Evolutionary conservation across 192 early-diverging fungal genomes (phyloP).

Genomic region (Umbelopsis sp.): DNA sequence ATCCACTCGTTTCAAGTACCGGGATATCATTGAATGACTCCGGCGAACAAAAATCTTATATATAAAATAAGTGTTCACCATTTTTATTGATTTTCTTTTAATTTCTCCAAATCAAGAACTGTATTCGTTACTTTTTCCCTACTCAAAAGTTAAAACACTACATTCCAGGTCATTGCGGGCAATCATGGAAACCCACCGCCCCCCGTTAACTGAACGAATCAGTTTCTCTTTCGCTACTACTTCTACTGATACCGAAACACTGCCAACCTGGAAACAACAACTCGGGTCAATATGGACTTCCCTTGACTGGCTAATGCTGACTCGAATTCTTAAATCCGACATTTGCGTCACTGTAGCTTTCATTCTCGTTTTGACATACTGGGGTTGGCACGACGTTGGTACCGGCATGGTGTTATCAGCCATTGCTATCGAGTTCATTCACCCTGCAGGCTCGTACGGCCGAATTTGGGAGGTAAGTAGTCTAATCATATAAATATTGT

Average conservation of each 20-base stretch:
- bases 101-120: neutral
- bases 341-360: slow-evolving; percentile 27
- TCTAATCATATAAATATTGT: neutral
- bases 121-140: neutral
- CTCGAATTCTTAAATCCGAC: slow-evolving; percentile 30
- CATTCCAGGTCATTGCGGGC: neutral
- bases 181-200: neutral
- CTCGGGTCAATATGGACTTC: slow-evolving; percentile 22
- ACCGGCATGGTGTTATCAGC: slow-evolving; percentile 17
- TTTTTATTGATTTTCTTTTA: too few relatives aligned
- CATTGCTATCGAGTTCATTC: slow-evolving; percentile 33
- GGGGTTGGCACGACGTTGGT: slow-evolving; percentile 5
- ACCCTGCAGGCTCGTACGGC: slow-evolving; percentile 33
- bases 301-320: slow-evolving; percentile 27
- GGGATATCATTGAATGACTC: too few relatives aligned
- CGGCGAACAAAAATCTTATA: too few relatives aligned
- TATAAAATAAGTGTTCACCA: too few relatives aligned
- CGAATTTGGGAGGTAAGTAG: slow-evolving; percentile 26
- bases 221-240: slow-evolving; percentile 26
- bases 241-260: slow-evolving; percentile 6
- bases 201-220: slow-evolving; percentile 5
- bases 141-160: neutral
- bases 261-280: slow-evolving; percentile 16
- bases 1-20: too few relatives aligned
- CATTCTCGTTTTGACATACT: slow-evolving; percentile 1